A percentile compares a stretch with the other conserved stretches of the same genome.
Conservation (phyloP, 140 eudicot genomes). For the Bidens hawaiensis region DNA sequence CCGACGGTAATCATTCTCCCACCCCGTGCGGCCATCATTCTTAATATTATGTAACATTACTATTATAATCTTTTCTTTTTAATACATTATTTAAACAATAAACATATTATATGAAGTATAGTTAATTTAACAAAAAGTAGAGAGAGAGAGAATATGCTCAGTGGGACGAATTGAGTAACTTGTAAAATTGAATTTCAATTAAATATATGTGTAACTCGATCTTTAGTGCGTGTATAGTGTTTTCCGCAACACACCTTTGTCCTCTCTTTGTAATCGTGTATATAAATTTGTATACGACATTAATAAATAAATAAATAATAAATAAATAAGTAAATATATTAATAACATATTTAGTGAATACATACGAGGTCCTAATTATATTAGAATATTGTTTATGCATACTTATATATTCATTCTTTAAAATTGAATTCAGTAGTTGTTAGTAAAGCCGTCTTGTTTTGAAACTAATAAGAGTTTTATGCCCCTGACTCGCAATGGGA, state of each 20-base stretch:
- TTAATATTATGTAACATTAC: slow-evolving; percentile 5
- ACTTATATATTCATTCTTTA: background rate
- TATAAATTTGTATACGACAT: background rate
- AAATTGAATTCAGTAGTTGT: too few species aligned
- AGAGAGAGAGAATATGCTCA: background rate
- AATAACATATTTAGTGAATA: too few species aligned
- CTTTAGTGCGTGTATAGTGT: background rate
- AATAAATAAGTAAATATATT: too few species aligned
- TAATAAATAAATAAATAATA: too few species aligned
- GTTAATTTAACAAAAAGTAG: background rate
- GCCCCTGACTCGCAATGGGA: too few species aligned
- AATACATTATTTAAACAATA: background rate
- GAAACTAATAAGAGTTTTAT: too few species aligned
- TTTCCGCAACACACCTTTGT: background rate
- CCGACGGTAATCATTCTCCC: slow-evolving; percentile 40
- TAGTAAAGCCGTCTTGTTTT: too few species aligned
- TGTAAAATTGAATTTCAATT: background rate
- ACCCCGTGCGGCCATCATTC: slow-evolving; percentile 39
- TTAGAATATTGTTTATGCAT: background rate
- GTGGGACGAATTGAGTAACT: slow-evolving; percentile 1
- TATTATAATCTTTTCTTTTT: background rate
- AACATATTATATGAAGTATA: background rate
- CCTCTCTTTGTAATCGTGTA: background rate
- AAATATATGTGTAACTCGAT: background rate
- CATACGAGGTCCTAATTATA: background rate